Evolutionary conservation across 176 grass and related monocot species (phyloP).

Genomic region (Avena eriantha): DNA sequence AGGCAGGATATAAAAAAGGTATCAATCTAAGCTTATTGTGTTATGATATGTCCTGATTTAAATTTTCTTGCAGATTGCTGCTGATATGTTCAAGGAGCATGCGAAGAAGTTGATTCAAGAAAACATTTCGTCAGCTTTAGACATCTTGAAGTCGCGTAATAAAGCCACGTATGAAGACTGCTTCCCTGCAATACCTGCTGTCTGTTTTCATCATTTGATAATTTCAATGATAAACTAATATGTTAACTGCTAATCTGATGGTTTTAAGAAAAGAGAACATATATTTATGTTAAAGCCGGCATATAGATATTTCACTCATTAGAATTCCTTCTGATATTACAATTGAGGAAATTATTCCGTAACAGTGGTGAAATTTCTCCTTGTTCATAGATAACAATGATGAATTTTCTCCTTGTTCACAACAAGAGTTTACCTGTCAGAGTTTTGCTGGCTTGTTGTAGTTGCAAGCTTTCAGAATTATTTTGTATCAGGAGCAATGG

Average conservation of each 20-base stretch:
- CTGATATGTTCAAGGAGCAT: conserved; percentile 93
- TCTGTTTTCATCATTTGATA: conserved; percentile 15
- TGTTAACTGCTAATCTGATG: conserved; percentile 22
- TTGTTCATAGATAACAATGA: conserved; percentile 3
- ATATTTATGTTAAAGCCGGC: conserved; percentile 24
- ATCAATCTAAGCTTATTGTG: conserved; percentile 23
- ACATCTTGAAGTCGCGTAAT: conserved; percentile 79
- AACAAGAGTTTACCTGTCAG: conserved; percentile 3
- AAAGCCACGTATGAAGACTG: conserved; percentile 64
- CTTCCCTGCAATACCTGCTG: conserved; percentile 29
- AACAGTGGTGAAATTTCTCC: conserved; percentile 12
- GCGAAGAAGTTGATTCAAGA: conserved; percentile 86
- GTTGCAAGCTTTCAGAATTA: conserved; percentile 21
- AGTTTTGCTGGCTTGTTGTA: not conserved
- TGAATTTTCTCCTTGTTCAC: not conserved
- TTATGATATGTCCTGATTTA: conserved; percentile 27
- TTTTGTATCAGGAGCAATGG: conserved; percentile 20
- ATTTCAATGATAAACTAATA: conserved; percentile 21
- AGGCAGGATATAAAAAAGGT: not conserved
- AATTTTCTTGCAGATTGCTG: conserved; percentile 68
- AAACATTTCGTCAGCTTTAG: conserved; percentile 78
- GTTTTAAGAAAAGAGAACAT: conserved; percentile 2
- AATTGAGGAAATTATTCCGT: conserved; percentile 17
- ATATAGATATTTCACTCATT: conserved; percentile 7
- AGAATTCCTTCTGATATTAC: conserved; percentile 28